These are phyloP conservation scores for Drosera spatulata DNA, from an alignment of 179 eudicot species.

Conservation along the genomic window DNA sequence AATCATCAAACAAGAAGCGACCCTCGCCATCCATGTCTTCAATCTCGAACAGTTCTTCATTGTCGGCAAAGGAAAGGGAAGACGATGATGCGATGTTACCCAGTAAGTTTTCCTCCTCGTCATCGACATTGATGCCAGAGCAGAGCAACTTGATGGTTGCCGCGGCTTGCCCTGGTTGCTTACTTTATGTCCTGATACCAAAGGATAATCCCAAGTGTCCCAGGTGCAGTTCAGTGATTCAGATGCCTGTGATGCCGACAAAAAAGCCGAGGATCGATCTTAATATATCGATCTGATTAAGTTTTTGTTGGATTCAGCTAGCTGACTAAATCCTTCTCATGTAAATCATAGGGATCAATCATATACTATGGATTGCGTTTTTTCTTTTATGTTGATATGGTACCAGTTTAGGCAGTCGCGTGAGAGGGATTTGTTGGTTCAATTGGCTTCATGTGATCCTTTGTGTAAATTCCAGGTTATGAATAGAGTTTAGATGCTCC, in stretches of 20 bases:
- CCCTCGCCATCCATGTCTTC: conserved; percentile 11
- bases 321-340: not conserved
- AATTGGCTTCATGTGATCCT: too few relatives aligned
- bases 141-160: conserved; percentile 35
- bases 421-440: too few relatives aligned
- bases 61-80: too few relatives aligned
- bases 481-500: too few relatives aligned
- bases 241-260: conserved; percentile 27
- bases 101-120: not conserved
- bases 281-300: conserved; percentile 48
- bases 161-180: conserved; percentile 78
- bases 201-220: conserved; percentile 70
- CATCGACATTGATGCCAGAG: not conserved
- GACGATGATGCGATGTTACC: too few relatives aligned
- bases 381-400: too few relatives aligned
- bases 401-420: too few relatives aligned
- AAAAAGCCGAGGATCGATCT: conserved; percentile 72
- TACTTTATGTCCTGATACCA: conserved; percentile 67
- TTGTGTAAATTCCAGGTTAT: too few relatives aligned
- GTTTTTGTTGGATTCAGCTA: not conserved
- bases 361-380: too few relatives aligned
- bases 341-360: not conserved
- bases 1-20: conserved; percentile 33
- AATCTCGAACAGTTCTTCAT: too few relatives aligned
- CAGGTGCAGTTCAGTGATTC: conserved; percentile 44